Conservation (phyloP, 1,284 basidiomycete species). For the Sporisorium scitamineum region DNA sequence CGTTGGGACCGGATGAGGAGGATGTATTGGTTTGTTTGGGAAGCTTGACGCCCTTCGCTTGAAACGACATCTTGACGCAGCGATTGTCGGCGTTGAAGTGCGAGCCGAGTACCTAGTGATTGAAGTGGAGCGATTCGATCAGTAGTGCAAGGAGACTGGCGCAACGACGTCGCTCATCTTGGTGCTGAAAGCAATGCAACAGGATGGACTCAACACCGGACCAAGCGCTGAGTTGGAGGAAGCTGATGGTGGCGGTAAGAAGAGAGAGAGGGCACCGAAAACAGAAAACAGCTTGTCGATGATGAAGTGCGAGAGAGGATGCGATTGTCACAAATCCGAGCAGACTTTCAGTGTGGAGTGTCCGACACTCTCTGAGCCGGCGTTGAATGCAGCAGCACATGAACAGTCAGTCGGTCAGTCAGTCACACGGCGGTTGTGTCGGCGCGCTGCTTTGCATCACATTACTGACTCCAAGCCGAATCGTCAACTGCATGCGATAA, state of each 20-base stretch:
- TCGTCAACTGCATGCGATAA: not conserved
- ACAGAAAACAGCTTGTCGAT: not conserved
- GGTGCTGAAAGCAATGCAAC: slow-evolving; percentile 4
- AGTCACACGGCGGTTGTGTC: not conserved
- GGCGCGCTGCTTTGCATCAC: slow-evolving; percentile 5
- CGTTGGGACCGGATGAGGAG: slow-evolving; percentile 23
- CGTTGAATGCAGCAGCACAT: slow-evolving; percentile 2
- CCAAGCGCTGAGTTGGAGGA: not conserved
- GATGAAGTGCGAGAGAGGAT: not conserved
- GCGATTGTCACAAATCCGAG: not conserved
- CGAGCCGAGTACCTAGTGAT: not conserved
- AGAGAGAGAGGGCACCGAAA: too few species aligned
- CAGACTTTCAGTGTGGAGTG: not conserved
- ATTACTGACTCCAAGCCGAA: slow-evolving; percentile 2
- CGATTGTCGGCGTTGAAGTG: not conserved
- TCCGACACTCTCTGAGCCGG: not conserved
- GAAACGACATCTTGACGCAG: slow-evolving; percentile 14
- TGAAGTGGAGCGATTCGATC: slow-evolving; percentile 2
- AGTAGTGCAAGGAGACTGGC: not conserved
- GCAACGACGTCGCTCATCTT: slow-evolving; percentile 11
- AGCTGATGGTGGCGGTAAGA: not conserved
- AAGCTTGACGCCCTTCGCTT: not conserved
- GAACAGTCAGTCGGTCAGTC: not conserved
- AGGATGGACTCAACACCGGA: not conserved
- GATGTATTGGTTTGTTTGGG: slow-evolving; percentile 13